Conservation (phyloP, 305 asterid genomes). For the Solanum hybrid region DNA sequence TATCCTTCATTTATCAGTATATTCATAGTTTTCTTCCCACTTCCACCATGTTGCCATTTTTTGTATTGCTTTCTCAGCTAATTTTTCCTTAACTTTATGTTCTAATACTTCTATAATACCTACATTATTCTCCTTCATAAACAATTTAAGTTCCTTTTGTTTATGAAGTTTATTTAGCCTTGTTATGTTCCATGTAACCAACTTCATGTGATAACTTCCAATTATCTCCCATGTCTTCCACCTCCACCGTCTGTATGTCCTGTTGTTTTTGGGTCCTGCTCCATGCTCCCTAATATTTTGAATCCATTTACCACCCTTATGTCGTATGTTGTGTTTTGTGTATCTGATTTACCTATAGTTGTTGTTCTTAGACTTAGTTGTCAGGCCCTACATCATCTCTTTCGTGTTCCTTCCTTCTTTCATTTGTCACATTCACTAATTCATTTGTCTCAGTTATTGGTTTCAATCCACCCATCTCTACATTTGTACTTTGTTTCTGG, state of each 20-base stretch:
- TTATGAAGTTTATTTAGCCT: background rate
- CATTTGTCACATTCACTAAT: background rate
- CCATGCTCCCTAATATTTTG: too few species aligned
- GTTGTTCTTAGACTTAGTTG: too few species aligned
- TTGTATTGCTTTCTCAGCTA: background rate
- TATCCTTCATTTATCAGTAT: background rate
- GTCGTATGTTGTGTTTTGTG: too few species aligned
- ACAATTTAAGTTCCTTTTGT: background rate
- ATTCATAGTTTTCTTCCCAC: background rate
- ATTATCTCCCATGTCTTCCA: too few species aligned
- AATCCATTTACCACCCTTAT: background rate
- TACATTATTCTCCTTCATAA: background rate
- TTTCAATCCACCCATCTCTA: too few species aligned
- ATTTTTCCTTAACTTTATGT: background rate
- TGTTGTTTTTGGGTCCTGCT: background rate
- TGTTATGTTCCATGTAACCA: background rate
- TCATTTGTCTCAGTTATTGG: background rate
- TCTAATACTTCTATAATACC: background rate
- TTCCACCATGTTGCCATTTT: background rate
- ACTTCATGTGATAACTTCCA: background rate
- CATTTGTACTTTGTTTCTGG: background rate
- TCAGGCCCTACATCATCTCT: too few species aligned
- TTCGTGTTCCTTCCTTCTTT: too few species aligned
- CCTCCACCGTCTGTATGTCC: background rate
- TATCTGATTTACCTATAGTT: too few species aligned